These are phyloP conservation scores for Tarenaya hassleriana DNA, from an alignment of 345 rosid species.

Conservation along the genomic window DNA sequence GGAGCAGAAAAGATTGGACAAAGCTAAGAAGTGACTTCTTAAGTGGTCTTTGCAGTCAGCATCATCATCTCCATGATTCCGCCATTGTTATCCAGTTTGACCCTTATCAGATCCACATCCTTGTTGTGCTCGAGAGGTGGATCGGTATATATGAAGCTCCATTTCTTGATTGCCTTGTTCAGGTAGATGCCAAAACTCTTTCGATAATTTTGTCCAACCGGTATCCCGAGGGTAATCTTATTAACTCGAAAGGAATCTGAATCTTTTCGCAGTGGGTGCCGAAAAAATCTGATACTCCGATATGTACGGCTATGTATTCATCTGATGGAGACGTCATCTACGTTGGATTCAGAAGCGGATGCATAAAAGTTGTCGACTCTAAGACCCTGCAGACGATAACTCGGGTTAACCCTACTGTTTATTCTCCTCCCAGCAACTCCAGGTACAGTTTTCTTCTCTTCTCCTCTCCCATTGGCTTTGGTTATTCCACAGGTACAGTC, in stretches of 20 bases:
- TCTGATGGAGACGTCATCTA: constrained; percentile 26
- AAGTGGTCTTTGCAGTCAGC: constrained; percentile 4
- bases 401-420: constrained; percentile 18
- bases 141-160: constrained; percentile 14
- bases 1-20: constrained; percentile 23
- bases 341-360: constrained; percentile 25
- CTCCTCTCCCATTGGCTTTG: too few relatives aligned
- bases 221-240: constrained; percentile 10
- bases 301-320: constrained; percentile 25
- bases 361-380: constrained; percentile 20
- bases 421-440: constrained; percentile 13
- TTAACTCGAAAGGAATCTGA: background rate
- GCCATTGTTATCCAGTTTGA: constrained; percentile 26
- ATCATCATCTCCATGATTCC: constrained; percentile 10
- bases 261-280: constrained; percentile 23
- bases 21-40: constrained; percentile 10
- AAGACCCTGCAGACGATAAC: constrained; percentile 4
- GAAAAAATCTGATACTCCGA: constrained; percentile 11
- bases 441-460: constrained; percentile 27
- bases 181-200: constrained; percentile 23
- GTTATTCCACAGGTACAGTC: too few relatives aligned
- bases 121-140: constrained; percentile 17
- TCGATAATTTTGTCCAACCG: background rate
- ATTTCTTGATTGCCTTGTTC: constrained; percentile 18
- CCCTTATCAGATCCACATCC: constrained; percentile 27